Base-by-base conservation (phyloP, 345 rosid genomes). In the Leavenworthia alabamica region DNA sequence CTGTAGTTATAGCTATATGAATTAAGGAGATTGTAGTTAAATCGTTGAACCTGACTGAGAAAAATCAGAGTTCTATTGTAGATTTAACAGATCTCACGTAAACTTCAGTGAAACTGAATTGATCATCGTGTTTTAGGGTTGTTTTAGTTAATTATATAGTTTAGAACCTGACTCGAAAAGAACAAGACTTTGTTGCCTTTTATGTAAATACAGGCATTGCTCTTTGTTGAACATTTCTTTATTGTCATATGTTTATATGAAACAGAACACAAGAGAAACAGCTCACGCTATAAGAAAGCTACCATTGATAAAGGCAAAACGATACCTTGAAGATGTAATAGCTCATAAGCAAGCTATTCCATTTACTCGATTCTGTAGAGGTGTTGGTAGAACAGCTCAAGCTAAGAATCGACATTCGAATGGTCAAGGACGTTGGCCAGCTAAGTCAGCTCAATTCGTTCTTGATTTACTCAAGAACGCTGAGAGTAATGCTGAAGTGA, bases 381-480 rank as follows among this genome's bases (percentile, higher is more conserved):
- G 97, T 39, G 96, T 94, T 4, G 99, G 97, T n/a, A 80, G 97
- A n/a, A 94, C 99, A 77, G 99, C 99, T 45, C 99, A 94, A 78
- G 99, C 97, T 20, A 94, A 94, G 79, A 90, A 84, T 79, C 82
- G 97, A 73, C 97, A 90, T 56, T 82, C 96, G 1, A 93, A 93
- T 64, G 99, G 99, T 22, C 97, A 93, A 63, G 99, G 97, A 50
- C 88, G 97, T 14, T 93, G 99, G 97, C 97, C 99, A 0, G 89
- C 75, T 0, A 93, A 93, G 57, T 93, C 99, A 64, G 96, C 97
- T 12, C 77, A 70, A 41, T 93, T 89, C 33, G 87, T 93, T 56
- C 82, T 93, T 14, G 99, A 93, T 72, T 73, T 93, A 69, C 79
- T 93, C 39, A 87, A 89, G 89, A 93, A 87, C 66, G 96, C 97